Evolutionary conservation across 495 filamentous ascomycete species (phyloP), one percentile per base, ranked within the genome.

Genomic region (Talaromyces proteolyticus): DNA sequence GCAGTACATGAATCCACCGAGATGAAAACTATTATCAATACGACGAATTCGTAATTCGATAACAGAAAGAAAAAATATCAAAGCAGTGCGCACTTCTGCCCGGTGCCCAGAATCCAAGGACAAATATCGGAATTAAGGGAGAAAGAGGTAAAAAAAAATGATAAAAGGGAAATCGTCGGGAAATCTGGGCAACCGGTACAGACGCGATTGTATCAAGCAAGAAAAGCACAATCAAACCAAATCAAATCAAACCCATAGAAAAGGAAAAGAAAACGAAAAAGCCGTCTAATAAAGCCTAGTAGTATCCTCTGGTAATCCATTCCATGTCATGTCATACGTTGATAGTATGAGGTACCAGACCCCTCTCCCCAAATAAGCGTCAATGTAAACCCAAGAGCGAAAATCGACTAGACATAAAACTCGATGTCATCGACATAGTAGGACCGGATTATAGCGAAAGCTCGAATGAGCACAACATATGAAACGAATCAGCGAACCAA

Each of bases 131-230:
- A 54, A 42, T 52, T 55, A 50, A 55, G 38, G 47, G 39, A 42
- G 38, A 51, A 42, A 59, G 44, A 56, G 20, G 26, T 47, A 43
- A 52, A 34, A 45, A 48, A 24, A 47, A n/a, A n/a, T n/a, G n/a
- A n/a, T n/a, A 52, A 50, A 53, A 62, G 58, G 52, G 56, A 56
- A 50, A 50, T 57, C 63, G 47, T 46, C 44, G 49, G 52, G 46
- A n/a, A n/a, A n/a, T n/a, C 39, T 53, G 54, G 53, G 63, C 59
- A 25, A 43, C 63, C 63, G 66, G 60, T 41, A 67, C 70, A 73
- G 70, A 74, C 70, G 70, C 72, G 72, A 59, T 75, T 72, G 70
- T 73, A 74, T 73, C 70, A 73, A 73, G 64, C 66, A 56, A 55
- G 49, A 66, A 64, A 60, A 64, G 67, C 64, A n/a, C n/a, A n/a